phyloP scores from a whole-genome alignment of 345 rosid genomes.

The Aurinia saxatilis region DNA sequence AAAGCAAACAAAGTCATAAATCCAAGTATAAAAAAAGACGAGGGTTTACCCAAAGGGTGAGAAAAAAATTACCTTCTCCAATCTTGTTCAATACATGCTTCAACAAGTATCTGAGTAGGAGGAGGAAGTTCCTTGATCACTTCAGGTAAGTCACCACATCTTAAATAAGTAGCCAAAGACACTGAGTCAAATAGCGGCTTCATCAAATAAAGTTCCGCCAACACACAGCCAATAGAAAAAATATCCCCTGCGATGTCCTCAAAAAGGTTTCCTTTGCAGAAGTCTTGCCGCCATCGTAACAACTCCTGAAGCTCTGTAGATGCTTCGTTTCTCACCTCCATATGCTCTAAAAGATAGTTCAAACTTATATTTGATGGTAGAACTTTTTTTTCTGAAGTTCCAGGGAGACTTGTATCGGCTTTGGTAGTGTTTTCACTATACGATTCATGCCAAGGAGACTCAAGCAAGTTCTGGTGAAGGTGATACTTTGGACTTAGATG shows the following conservation, averaged over 20 bases:
- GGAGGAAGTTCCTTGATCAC: conserved; percentile 66
- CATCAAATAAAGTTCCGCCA: conserved; percentile 73
- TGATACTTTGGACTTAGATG: conserved; percentile 58
- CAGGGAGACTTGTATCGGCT: conserved; percentile 27
- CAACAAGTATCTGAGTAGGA: conserved; percentile 55
- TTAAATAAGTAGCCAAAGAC: conserved; percentile 48
- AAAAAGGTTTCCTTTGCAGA: conserved; percentile 26
- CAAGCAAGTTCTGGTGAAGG: conserved; percentile 23
- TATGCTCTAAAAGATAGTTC: conserved; percentile 60
- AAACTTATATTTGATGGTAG: conserved; percentile 41
- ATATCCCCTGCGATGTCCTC: conserved; percentile 54
- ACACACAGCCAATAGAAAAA: conserved; percentile 74
- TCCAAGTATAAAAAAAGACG: background rate
- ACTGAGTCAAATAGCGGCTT: conserved; percentile 69
- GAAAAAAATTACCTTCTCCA: conserved; percentile 50
- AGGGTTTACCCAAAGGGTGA: background rate
- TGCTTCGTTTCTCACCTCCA: conserved; percentile 46
- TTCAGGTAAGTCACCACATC: conserved; percentile 49
- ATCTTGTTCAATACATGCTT: conserved; percentile 71
- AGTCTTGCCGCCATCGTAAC: conserved; percentile 63
- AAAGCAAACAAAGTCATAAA: conserved; percentile 6
- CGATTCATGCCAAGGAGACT: conserved; percentile 29
- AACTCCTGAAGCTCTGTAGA: conserved; percentile 59
- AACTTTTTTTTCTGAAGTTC: conserved; percentile 25
- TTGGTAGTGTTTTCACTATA: conserved; percentile 24